A percentile compares a stretch with the other conserved stretches of the same genome.
Evolutionary conservation across 805 yeast species (phyloP).

Genomic region (Sugiyamaella valdiviana): DNA sequence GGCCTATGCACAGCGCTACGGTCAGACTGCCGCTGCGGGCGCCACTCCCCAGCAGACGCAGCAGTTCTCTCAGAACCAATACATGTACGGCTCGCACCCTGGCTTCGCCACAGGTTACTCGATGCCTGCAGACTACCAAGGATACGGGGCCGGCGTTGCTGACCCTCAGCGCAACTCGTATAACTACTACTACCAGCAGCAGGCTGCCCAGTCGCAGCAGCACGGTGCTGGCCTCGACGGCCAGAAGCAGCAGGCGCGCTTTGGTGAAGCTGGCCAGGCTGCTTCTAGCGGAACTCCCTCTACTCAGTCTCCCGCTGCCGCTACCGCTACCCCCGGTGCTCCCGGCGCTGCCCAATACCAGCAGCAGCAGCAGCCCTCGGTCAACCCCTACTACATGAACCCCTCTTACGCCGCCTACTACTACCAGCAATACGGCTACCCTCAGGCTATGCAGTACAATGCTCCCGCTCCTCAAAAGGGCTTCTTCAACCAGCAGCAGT

Average conservation of each 20-base stretch:
- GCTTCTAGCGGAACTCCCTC: conserved; percentile 13
- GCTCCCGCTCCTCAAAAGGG: conserved; percentile 21
- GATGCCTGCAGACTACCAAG: conserved; percentile 16
- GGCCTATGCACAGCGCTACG: conserved; percentile 7
- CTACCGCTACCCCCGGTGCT: conserved; percentile 18
- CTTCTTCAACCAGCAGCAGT: conserved; percentile 21
- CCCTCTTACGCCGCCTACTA: conserved; percentile 26
- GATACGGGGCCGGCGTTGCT: conserved; percentile 14
- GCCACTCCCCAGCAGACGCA: conserved; percentile 15
- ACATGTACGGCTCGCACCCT: conserved; percentile 20
- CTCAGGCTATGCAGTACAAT: conserved; percentile 19
- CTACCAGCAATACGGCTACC: conserved; percentile 25
- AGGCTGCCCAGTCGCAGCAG: conserved; percentile 21
- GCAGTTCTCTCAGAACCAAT: conserved; percentile 13
- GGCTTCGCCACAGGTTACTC: conserved; percentile 16
- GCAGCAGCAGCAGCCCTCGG: conserved; percentile 17
- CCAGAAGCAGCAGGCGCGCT: conserved; percentile 3
- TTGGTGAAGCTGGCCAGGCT: conserved; percentile 11
- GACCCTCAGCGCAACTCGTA: conserved; percentile 17
- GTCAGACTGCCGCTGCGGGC: conserved; percentile 16
- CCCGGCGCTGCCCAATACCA: conserved; percentile 14
- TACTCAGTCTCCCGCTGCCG: conserved; percentile 20
- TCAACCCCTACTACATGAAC: conserved; percentile 24
- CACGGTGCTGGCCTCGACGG: conserved; percentile 27
- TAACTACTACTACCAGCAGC: conserved; percentile 21